phyloP scores from a whole-genome alignment of 192 early-diverging fungal species.

The Coemansia sp. region DNA sequence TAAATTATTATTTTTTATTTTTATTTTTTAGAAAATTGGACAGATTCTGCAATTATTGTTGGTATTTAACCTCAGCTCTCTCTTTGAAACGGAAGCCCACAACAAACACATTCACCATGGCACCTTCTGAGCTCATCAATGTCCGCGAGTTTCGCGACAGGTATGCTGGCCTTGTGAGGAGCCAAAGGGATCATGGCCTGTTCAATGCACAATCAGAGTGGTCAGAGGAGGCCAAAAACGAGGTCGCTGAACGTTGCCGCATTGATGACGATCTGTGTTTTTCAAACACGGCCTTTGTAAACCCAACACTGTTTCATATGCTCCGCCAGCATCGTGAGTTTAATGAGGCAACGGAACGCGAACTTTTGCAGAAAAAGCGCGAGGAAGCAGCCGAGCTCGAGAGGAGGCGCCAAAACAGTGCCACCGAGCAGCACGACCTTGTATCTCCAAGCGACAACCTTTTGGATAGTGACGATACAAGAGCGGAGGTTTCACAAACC shows the following conservation, averaged over 20 bases:
- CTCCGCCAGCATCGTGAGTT: conserved; percentile 56
- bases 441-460: background rate
- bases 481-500: background rate
- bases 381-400: conserved; percentile 38
- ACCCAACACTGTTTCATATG: conserved; percentile 56
- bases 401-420: conserved; percentile 20
- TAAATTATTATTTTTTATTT: too few species aligned
- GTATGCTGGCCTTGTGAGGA: conserved; percentile 40
- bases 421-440: conserved; percentile 8
- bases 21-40: too few species aligned
- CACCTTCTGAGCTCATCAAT: conserved; percentile 49
- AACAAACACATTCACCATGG: conserved; percentile 19
- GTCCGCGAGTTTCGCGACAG: conserved; percentile 54
- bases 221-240: conserved; percentile 27
- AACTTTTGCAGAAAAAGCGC: conserved; percentile 46
- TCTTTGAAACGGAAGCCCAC: background rate
- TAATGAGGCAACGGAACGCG: conserved; percentile 55
- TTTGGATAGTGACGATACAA: background rate
- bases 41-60: too few species aligned
- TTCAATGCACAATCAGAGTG: conserved; percentile 43
- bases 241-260: conserved; percentile 40
- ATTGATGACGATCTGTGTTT: conserved; percentile 54
- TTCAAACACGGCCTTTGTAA: conserved; percentile 54
- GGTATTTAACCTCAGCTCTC: background rate
- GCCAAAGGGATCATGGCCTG: conserved; percentile 41